Base-by-base conservation (phyloP, 2,329 filamentous ascomycete genomes). In the Aureobasidium uvarum region DNA sequence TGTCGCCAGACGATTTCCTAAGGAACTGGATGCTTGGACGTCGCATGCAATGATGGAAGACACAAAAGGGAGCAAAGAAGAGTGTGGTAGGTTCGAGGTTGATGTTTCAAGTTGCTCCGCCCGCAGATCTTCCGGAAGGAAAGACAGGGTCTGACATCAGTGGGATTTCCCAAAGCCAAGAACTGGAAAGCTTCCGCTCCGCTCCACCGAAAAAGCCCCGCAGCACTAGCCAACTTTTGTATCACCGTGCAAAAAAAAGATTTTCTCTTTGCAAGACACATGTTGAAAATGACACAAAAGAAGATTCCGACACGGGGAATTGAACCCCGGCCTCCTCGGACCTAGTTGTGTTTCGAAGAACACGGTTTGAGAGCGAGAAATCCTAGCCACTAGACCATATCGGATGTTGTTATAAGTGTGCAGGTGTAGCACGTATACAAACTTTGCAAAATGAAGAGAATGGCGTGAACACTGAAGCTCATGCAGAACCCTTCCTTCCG, bases 101-200 rank as follows among this genome's bases (percentile, higher is more conserved):
- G 33, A 41, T 23, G 52, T 55, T 55, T 55, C 52, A 55, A 13
- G 5, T 25, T 39, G 52, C 52, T 41, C 52, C 23, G 52, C 52
- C 52, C 52, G 52, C 36, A 41, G 52, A 55, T 55, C 52, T 41
- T 4, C 36, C 52, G 36, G 33, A 23, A 52, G 6, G 28, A 7
- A 20, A 41, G 52, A 55, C 52, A 55, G 52, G 52, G 52, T 55
- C 52, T 55, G 33, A 55, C 52, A 39, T 55, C 52, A 55, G 36
- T 33, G 33, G 8, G 20, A 20, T 38, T 31, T 31, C 6, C 28
- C 33, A 13, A 36, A 13, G 33, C 33, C 33, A 36, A 36, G 33
- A 36, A 36, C 10, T 8, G 11, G 3, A 3, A 36, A 36, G 10
- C 10, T 36, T 36, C 33, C 33, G 10, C 33, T 36, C 48, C 48